A percentile compares a stretch with the other conserved stretches of the same genome.
phyloP scores from a whole-genome alignment of 2,329 filamentous ascomycete species.

The Thelonectria blattea region DNA sequence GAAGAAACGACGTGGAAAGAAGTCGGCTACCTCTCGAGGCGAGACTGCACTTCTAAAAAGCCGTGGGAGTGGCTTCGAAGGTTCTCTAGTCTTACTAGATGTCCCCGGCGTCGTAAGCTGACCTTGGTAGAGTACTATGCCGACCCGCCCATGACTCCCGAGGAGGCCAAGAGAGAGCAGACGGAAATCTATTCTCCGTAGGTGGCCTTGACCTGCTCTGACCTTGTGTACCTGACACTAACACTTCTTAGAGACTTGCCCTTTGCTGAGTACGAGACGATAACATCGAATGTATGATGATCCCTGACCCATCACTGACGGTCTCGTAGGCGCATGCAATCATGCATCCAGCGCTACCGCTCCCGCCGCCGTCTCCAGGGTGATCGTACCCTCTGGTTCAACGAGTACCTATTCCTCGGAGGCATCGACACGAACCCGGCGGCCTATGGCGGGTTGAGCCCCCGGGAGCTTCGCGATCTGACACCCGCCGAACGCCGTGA shows the following conservation, averaged over 20 bases:
- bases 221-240: neutral
- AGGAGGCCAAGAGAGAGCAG: slow-evolving; percentile 68
- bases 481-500: slow-evolving; percentile 67
- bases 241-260: slow-evolving; percentile 49
- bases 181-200: slow-evolving; percentile 70
- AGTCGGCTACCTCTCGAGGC: slow-evolving; percentile 39
- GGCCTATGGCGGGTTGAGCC: slow-evolving; percentile 66
- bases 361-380: slow-evolving; percentile 75
- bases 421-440: slow-evolving; percentile 69
- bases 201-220: slow-evolving; percentile 38
- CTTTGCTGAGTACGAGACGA: slow-evolving; percentile 59
- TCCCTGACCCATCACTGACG: slow-evolving; percentile 24
- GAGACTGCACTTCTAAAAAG: slow-evolving; percentile 51
- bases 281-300: neutral
- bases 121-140: slow-evolving; percentile 68
- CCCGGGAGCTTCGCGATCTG: slow-evolving; percentile 59
- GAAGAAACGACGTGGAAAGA: slow-evolving; percentile 30
- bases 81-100: slow-evolving; percentile 34
- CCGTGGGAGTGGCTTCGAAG: slow-evolving; percentile 72
- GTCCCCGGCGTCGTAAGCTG: slow-evolving; percentile 2
- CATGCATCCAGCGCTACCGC: slow-evolving; percentile 83
- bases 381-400: slow-evolving; percentile 69
- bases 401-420: slow-evolving; percentile 81
- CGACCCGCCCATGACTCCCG: slow-evolving; percentile 78
- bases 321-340: slow-evolving; percentile 73